Base-by-base conservation (phyloP, 495 filamentous ascomycete genomes). In the Trichocladium antarcticum region DNA sequence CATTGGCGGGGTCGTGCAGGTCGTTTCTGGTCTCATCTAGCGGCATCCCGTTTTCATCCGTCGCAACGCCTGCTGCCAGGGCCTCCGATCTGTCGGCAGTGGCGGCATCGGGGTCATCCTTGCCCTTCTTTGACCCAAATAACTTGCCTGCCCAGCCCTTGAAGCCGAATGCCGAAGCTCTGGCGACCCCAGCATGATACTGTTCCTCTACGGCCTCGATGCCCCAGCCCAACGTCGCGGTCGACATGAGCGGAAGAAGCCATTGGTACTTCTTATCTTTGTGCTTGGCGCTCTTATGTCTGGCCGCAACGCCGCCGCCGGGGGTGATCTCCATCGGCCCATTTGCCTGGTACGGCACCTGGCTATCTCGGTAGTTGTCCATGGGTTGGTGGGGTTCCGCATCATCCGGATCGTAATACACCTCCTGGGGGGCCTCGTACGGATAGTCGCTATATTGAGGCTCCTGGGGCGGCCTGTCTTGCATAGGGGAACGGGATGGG, bases 181-280 rank as follows among this genome's bases (percentile, higher is more conserved):
- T 47, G 6, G 15, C 1, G 20, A 11, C 42, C 5, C 27, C 44
- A 10, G 31, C 19, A 11, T 47, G 38, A 19, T 47, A 53, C 6
- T 53, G 44, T 8, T 42, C 38, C 19, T 53, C 44, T 9, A 53
- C 31, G 2, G 31, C 43, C 24, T 53, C 38, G 31, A 47, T 31
- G 1, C 44, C 44, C 32, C 37, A 48, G 12, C 50, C 50, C 34
- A 53, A 12, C 1, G 50, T 53, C 1, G 50, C 50, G 3, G 38
- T 31, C 12, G 44, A 19, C 50, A 53, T 47, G 12, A 53, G 10
- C 19, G 50, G 50, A 12, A 53, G 44, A 19, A 53, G 24, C 50
- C 50, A 53, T 6, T 43, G 39, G 32, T 53, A 39, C 39, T 42
- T 53, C 24, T 53, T 32, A 16, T 47, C 44, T 14, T 41, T 45